Evolutionary conservation across 192 early-diverging fungal genomes (phyloP), one percentile per base, ranked within the genome.

Genomic region (Coemansia asiatica): DNA sequence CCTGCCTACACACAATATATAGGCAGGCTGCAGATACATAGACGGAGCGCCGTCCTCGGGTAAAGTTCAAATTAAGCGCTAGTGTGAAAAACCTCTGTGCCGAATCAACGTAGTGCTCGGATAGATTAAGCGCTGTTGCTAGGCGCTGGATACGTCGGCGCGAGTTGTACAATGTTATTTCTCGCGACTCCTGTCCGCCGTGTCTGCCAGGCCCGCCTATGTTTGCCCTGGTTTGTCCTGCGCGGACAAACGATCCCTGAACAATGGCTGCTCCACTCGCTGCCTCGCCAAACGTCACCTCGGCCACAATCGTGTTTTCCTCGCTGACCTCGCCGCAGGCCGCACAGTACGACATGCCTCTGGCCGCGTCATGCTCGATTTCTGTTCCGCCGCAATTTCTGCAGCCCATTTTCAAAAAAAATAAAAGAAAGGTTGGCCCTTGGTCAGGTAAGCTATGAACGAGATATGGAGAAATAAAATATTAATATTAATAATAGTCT

Each of bases 221-320:
- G 62, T 76, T 76, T 25, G 77, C 67, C 6, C 83, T 70, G 75
- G 87, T 84, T 73, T 87, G 84, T 47, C 87, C 90, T 18, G 84
- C 86, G 3, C 85, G 84, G 19, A 91, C 86, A 75, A 85, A 89
- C 19, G 90, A 84, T 49, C 91, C 91, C 63, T 88, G 87, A 13
- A 90, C 75, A n/a, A 90, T 82, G 2, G 93, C 92, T 7, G 91
- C 90, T n/a, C 96, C 96, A 51, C 87, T 90, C 25, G 91, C 69
- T 8, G 86, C 85, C 77, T 98, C 96, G 26, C 83, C 87, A 77
- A 98, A 98, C 7, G 91, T 87, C 31, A 96, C 88, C 83, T 98
- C 96, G 0, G 92, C 75, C 18, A 98, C 92, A 55, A 98, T 95
- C 36, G 86, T 86, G 75, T 95, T 95, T 69, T 98, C 93, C 80